These are phyloP conservation scores for Beauveria sp. DNA, from an alignment of 2,329 filamentous ascomycete genomes.

Conservation along the genomic window DNA sequence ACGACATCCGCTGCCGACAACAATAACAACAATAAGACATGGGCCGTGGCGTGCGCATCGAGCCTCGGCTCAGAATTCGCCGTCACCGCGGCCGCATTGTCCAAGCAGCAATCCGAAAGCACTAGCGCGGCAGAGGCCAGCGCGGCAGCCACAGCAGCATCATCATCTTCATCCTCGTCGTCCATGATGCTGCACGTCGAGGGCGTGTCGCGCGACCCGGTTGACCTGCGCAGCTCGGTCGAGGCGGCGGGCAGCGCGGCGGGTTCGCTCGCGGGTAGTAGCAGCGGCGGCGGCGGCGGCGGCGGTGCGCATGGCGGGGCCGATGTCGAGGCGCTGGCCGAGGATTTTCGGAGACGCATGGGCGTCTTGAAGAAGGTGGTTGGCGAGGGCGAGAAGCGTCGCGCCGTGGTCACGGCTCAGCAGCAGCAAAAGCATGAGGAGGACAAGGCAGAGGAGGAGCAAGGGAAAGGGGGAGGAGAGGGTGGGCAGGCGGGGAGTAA, in stretches of 20 bases:
- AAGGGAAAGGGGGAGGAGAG: neutral
- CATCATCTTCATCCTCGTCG: neutral
- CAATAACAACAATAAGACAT: conserved; percentile 29
- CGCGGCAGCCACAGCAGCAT: conserved; percentile 18
- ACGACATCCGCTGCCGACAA: conserved; percentile 12
- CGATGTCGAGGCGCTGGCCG: conserved; percentile 43
- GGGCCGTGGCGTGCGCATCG: conserved; percentile 58
- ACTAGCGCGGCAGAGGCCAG: conserved; percentile 16
- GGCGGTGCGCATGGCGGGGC: conserved; percentile 25
- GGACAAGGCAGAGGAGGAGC: neutral
- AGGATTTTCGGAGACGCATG: conserved; percentile 53
- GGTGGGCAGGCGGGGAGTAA: neutral
- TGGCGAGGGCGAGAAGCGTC: conserved; percentile 40
- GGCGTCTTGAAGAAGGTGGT: conserved; percentile 44
- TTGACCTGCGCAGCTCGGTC: conserved; percentile 19
- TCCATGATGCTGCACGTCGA: conserved; percentile 27
- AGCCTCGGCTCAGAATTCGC: conserved; percentile 71
- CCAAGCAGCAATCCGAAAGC: conserved; percentile 32
- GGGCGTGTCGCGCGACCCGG: conserved; percentile 30
- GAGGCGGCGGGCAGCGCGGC: neutral
- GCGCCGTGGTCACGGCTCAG: conserved; percentile 13
- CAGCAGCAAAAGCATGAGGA: neutral
- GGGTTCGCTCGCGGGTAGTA: conserved; percentile 23
- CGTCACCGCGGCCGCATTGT: conserved; percentile 38
- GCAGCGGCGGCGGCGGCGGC: conserved; percentile 21